Conservation (phyloP, 306 rosid species). For the Prunus dulcis region DNA sequence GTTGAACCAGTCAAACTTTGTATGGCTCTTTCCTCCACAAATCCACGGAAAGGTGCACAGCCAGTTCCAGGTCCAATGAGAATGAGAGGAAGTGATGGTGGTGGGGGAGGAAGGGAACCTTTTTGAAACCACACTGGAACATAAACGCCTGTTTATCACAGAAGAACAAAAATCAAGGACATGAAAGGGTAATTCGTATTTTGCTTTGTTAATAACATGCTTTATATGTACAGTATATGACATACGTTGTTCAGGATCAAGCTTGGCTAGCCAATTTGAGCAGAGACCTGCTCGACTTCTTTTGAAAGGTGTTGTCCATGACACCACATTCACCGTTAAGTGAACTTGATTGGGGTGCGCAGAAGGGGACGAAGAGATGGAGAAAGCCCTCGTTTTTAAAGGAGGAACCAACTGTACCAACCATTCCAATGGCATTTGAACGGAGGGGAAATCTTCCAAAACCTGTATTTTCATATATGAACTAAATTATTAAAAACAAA, state of each 20-base stretch:
- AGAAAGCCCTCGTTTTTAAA: slow-evolving; percentile 75
- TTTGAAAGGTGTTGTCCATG: slow-evolving; percentile 85
- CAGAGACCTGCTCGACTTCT: slow-evolving; percentile 73
- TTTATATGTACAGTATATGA: background rate
- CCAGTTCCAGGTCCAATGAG: slow-evolving; percentile 96
- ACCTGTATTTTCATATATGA: slow-evolving; percentile 38
- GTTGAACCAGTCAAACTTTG: slow-evolving; percentile 46
- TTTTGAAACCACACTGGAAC: slow-evolving; percentile 77
- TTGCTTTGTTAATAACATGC: background rate
- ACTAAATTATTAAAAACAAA: background rate
- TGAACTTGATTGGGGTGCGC: slow-evolving; percentile 80
- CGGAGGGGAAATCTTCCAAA: slow-evolving; percentile 88
- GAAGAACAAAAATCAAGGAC: slow-evolving; percentile 18
- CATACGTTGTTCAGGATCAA: slow-evolving; percentile 66
- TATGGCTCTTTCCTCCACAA: slow-evolving; percentile 77
- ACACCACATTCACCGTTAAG: slow-evolving; percentile 73
- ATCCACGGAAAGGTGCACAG: slow-evolving; percentile 87
- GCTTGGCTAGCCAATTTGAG: slow-evolving; percentile 79
- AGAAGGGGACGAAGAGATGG: slow-evolving; percentile 71
- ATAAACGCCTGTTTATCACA: slow-evolving; percentile 40
- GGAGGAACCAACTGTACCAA: slow-evolving; percentile 90
- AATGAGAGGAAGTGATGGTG: slow-evolving; percentile 75
- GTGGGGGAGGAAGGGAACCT: slow-evolving; percentile 78
- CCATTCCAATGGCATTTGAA: slow-evolving; percentile 91
- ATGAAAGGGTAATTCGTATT: background rate